These are phyloP conservation scores for Alternaria postmessia DNA, from an alignment of 2,329 filamentous ascomycete species.

Conservation along the genomic window DNA sequence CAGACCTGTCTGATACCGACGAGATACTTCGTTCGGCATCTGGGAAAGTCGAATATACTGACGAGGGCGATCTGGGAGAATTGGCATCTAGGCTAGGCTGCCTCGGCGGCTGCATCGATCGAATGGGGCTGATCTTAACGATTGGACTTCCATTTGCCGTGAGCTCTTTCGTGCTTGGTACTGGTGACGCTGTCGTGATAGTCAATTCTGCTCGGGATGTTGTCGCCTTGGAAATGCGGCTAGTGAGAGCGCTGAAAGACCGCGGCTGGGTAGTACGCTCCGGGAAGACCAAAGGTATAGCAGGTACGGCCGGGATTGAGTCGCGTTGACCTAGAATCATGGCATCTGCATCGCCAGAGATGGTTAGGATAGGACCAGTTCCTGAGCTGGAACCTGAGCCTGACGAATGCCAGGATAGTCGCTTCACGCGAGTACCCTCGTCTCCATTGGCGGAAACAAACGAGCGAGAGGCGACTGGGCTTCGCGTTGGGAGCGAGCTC, in stretches of 20 bases:
- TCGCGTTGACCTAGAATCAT: slow-evolving; percentile 26
- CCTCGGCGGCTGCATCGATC: slow-evolving; percentile 34
- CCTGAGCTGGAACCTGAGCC: slow-evolving; percentile 15
- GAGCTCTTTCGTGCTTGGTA: slow-evolving; percentile 8
- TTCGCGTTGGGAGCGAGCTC: slow-evolving; percentile 16
- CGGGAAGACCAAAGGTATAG: slow-evolving; percentile 4
- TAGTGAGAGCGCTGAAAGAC: slow-evolving; percentile 19
- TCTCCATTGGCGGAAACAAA: slow-evolving; percentile 15
- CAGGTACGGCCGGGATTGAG: slow-evolving; percentile 18
- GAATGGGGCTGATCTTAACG: slow-evolving; percentile 29
- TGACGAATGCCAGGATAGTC: slow-evolving; percentile 28
- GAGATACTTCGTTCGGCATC: not conserved
- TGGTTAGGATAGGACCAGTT: slow-evolving; percentile 31
- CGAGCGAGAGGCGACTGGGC: not conserved
- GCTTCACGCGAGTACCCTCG: slow-evolving; percentile 27
- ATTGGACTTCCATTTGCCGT: not conserved
- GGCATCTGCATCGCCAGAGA: slow-evolving; percentile 36
- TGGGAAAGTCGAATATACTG: not conserved
- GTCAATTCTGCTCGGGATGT: slow-evolving; percentile 14
- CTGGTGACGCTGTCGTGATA: slow-evolving; percentile 14
- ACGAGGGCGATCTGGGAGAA: not conserved
- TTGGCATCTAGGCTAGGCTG: slow-evolving; percentile 8
- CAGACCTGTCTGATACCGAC: not conserved
- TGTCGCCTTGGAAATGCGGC: slow-evolving; percentile 19
- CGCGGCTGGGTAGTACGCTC: slow-evolving; percentile 4